phyloP scores from a whole-genome alignment of 805 yeast genomes.

The Yueomyces sinensis region DNA sequence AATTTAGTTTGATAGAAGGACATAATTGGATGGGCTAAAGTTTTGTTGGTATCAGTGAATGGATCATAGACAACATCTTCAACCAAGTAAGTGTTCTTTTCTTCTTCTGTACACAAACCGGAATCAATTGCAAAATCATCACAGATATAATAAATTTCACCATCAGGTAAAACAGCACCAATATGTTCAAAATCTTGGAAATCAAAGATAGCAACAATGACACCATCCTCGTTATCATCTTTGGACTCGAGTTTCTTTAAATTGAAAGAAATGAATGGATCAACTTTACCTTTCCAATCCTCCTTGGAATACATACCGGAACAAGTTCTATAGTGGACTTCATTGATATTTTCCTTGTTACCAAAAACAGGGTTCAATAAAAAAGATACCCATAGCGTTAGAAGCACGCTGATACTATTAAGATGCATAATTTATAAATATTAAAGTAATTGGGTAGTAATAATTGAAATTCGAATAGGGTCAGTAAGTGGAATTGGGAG shows the following conservation, averaged over 20 bases:
- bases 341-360: slow-evolving; percentile 35
- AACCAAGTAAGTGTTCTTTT: slow-evolving; percentile 54
- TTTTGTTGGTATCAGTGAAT: slow-evolving; percentile 38
- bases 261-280: slow-evolving; percentile 46
- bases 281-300: slow-evolving; percentile 75
- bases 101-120: slow-evolving; percentile 39
- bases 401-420: too few relatives aligned
- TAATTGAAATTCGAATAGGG: too few relatives aligned
- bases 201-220: slow-evolving; percentile 71
- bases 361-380: slow-evolving; percentile 10
- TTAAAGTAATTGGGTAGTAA: too few relatives aligned
- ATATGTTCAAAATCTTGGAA: slow-evolving; percentile 60
- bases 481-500: too few relatives aligned
- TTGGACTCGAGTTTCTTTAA: slow-evolving; percentile 22
- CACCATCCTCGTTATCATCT: slow-evolving; percentile 27
- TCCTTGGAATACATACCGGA: slow-evolving; percentile 79
- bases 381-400: neutral
- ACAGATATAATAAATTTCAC: slow-evolving; percentile 52
- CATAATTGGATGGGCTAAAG: slow-evolving; percentile 40
- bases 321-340: slow-evolving; percentile 53
- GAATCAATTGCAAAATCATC: slow-evolving; percentile 49
- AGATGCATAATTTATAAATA: too few relatives aligned
- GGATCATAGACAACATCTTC: slow-evolving; percentile 28
- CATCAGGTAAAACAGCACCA: slow-evolving; percentile 40
- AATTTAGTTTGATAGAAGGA: slow-evolving; percentile 40